These are phyloP conservation scores for Hibiscus trionum DNA, from an alignment of 345 rosid genomes.

Conservation along the genomic window DNA sequence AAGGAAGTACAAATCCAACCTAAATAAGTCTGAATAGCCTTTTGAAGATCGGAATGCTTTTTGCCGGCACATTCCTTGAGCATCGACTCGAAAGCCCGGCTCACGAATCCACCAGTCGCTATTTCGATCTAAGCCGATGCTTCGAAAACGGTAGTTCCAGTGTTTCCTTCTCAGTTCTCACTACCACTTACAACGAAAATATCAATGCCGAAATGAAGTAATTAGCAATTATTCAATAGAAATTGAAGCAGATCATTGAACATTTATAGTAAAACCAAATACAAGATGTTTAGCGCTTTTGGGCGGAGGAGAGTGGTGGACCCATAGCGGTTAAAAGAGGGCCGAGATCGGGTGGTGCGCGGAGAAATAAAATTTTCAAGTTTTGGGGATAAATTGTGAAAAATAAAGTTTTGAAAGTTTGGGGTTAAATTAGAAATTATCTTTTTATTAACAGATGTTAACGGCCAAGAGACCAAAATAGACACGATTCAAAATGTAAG, in stretches of 20 bases:
- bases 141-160: background rate
- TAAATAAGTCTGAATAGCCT: constrained; percentile 63
- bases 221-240: background rate
- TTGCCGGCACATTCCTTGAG: constrained; percentile 90
- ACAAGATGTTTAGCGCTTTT: too few species aligned
- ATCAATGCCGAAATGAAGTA: background rate
- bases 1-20: constrained; percentile 36
- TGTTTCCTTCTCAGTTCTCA: background rate
- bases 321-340: too few species aligned
- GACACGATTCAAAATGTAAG: too few species aligned
- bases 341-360: too few species aligned
- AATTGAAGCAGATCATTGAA: background rate
- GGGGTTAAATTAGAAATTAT: too few species aligned
- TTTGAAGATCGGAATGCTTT: constrained; percentile 80
- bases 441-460: too few species aligned
- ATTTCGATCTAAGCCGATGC: constrained; percentile 16
- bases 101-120: constrained; percentile 95
- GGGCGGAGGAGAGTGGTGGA: too few species aligned
- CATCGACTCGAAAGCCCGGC: constrained; percentile 91
- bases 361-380: too few species aligned
- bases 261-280: too few species aligned
- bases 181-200: background rate
- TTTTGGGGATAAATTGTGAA: too few species aligned
- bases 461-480: too few species aligned
- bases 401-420: too few species aligned